Conservation (phyloP, 805 yeast species). For the Metschnikowia hibisci region DNA sequence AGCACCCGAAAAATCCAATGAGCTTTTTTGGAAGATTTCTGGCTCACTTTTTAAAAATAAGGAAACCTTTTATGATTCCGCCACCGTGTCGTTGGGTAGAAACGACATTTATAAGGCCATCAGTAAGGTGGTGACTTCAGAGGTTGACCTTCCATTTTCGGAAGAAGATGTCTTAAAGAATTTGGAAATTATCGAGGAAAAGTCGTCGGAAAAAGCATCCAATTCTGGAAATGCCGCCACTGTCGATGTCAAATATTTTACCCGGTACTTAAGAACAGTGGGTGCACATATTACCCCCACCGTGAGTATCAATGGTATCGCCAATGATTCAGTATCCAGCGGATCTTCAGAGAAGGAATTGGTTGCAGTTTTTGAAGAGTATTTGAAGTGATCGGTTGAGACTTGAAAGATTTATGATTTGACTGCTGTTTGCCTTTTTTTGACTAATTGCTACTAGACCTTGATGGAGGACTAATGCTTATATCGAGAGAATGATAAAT, state of each 20-base stretch:
- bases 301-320: conserved; percentile 65
- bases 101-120: conserved; percentile 52
- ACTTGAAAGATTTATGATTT: too few relatives aligned
- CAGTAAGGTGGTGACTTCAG: conserved; percentile 18
- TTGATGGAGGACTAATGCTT: too few relatives aligned
- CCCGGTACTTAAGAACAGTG: conserved; percentile 67
- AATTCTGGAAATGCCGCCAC: conserved; percentile 60
- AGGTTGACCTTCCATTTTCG: conserved; percentile 27
- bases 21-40: conserved; percentile 46
- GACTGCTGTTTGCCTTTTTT: too few relatives aligned
- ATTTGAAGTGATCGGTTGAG: conserved; percentile 4
- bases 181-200: conserved; percentile 30
- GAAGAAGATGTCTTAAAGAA: conserved; percentile 32
- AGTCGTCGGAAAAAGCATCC: conserved; percentile 22
- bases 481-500: too few relatives aligned
- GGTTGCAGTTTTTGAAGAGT: conserved; percentile 33
- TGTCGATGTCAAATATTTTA: conserved; percentile 67
- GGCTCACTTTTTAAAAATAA: conserved; percentile 53
- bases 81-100: conserved; percentile 50
- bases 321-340: conserved; percentile 54
- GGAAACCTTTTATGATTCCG: conserved; percentile 57
- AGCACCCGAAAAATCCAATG: conserved; percentile 20
- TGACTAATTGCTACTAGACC: too few relatives aligned
- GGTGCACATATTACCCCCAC: conserved; percentile 88
- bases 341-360: conserved; percentile 51